Conservation (phyloP, 2,329 filamentous ascomycete genomes). For the Alternaria sp. region DNA sequence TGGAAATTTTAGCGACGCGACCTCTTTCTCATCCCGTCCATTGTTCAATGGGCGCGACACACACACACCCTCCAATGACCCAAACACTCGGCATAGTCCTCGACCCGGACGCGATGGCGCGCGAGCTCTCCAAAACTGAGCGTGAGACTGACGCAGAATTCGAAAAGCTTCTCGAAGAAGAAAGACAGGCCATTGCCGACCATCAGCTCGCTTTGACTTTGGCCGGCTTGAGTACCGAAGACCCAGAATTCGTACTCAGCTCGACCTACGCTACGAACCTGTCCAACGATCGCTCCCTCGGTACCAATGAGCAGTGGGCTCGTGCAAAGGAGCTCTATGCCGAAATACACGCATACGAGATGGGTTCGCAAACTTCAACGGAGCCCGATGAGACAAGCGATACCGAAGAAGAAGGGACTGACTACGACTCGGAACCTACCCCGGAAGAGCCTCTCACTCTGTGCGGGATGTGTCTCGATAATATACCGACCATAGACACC, state of each 20-base stretch:
- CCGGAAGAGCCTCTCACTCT: not conserved
- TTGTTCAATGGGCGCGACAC: too few relatives aligned
- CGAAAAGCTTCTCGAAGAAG: constrained; percentile 14
- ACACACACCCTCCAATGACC: not conserved
- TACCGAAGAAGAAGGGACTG: too few relatives aligned
- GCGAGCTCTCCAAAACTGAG: not conserved
- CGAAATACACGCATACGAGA: not conserved
- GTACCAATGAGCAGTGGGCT: not conserved
- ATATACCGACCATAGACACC: not conserved
- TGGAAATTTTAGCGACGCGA: too few relatives aligned
- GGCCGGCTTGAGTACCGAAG: not conserved
- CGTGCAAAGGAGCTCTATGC: not conserved
- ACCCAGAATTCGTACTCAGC: not conserved
- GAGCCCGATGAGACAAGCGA: not conserved
- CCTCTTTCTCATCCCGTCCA: too few relatives aligned
- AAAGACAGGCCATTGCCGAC: constrained; percentile 18
- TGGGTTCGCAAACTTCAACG: not conserved
- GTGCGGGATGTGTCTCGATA: not conserved
- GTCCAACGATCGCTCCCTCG: not conserved
- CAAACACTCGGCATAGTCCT: not conserved
- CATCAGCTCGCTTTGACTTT: constrained; percentile 19
- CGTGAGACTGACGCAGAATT: constrained; percentile 8
- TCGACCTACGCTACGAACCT: constrained; percentile 7
- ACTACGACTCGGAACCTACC: not conserved
- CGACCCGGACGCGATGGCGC: not conserved